A percentile compares a stretch with the other conserved stretches of the same genome.
These are phyloP conservation scores for Pleurotus platypus DNA, from an alignment of 768 basidiomycete genomes.

Conservation along the genomic window DNA sequence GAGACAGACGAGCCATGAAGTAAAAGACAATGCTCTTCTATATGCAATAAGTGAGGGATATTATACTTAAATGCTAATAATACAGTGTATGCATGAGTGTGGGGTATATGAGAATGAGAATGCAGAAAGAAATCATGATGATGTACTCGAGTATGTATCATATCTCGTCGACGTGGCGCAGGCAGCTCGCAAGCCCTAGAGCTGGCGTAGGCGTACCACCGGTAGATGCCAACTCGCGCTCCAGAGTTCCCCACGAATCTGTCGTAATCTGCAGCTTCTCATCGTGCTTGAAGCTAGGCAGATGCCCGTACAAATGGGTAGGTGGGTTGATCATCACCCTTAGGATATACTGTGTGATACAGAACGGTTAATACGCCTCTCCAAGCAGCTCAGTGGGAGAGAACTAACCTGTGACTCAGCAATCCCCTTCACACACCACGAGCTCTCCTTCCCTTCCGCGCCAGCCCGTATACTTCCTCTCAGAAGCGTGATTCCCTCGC, in stretches of 20 bases:
- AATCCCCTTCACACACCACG: constrained; percentile 30
- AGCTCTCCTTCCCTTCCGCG: constrained; percentile 29
- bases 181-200: constrained; percentile 26
- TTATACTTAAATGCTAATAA: no score
- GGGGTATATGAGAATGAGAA: no score
- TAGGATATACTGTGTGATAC: constrained; percentile 30
- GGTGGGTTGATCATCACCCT: constrained; percentile 30
- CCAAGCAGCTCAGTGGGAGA: not conserved
- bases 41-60: no score
- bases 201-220: constrained; percentile 38
- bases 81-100: no score
- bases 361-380: not conserved
- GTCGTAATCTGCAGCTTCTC: constrained; percentile 32
- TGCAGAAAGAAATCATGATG: no score
- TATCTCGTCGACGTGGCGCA: constrained; percentile 8
- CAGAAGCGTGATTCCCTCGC: constrained; percentile 30
- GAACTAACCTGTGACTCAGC: constrained; percentile 24
- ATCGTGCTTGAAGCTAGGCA: constrained; percentile 34
- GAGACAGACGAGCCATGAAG: no score
- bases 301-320: constrained; percentile 19
- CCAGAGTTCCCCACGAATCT: constrained; percentile 34
- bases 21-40: no score
- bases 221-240: constrained; percentile 31
- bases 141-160: no score
- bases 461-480: constrained; percentile 33